Percentiles rank a stretch among this genome's conserved stretches.
Evolutionary conservation across 2,329 filamentous ascomycete species (phyloP).

Genomic region (Leptographium wingfieldii): DNA sequence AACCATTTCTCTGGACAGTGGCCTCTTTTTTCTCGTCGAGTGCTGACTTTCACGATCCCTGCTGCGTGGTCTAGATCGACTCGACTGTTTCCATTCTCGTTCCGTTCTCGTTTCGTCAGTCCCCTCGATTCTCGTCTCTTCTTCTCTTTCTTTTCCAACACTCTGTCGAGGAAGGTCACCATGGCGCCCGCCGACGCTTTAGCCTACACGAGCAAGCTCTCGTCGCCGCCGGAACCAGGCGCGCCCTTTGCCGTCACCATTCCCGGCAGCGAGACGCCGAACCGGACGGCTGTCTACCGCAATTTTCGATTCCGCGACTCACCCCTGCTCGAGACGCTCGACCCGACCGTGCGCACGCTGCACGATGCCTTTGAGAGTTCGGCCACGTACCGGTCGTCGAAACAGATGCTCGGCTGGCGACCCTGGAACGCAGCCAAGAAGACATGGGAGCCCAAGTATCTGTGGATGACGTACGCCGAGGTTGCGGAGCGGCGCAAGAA

Average conservation of each 20-base stretch:
- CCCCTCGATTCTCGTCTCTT: conserved; percentile 2
- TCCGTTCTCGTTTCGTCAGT: too few relatives aligned
- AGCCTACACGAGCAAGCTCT: conserved; percentile 39
- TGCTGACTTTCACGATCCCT: background rate
- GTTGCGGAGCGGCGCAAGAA: conserved; percentile 70
- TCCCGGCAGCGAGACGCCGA: conserved; percentile 60
- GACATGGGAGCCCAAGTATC: conserved; percentile 59
- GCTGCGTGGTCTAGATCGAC: too few relatives aligned
- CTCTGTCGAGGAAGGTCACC: background rate
- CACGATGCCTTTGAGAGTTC: conserved; percentile 71
- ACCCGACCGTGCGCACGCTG: conserved; percentile 57
- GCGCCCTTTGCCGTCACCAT: conserved; percentile 67
- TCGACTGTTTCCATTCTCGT: too few relatives aligned
- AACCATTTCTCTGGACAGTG: background rate
- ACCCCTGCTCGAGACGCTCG: conserved; percentile 56
- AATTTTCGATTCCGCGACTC: conserved; percentile 67
- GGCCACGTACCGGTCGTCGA: conserved; percentile 49
- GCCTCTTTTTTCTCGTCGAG: background rate
- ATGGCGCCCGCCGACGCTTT: conserved; percentile 25
- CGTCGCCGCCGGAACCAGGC: conserved; percentile 55
- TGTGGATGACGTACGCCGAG: conserved; percentile 74
- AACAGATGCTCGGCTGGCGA: conserved; percentile 66
- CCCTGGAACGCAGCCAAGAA: conserved; percentile 65
- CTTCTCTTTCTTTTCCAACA: background rate
- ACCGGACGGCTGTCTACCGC: conserved; percentile 66